Base-by-base conservation (phyloP, 1,284 basidiomycete species). In the Boletus sp. region DNA sequence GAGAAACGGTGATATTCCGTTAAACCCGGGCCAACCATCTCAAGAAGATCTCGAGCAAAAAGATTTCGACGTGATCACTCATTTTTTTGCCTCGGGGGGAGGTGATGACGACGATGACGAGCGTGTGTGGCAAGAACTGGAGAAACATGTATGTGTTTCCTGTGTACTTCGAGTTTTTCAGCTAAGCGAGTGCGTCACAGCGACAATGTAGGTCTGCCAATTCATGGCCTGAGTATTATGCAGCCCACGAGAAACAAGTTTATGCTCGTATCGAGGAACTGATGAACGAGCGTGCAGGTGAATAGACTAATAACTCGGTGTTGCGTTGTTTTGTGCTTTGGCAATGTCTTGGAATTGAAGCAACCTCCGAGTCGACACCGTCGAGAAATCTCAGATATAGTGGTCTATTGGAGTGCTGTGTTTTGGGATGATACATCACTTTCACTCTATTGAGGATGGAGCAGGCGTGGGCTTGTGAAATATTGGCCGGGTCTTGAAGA, bases 401-500 rank as follows among this genome's bases (percentile, higher is more conserved):
- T 41, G 30, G 20, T 59, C 53, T 64, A 63, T 55, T 55, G 23
- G 30, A 46, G 30, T 36, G 42, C 29, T 34, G 25, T 27, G 10
- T 41, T 33, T 51, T 43, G 43, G 27, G 48, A 46, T 25, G 41
- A 34, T 51, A 54, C 27, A 47, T 41, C 33, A 5, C 37, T 27
- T 44, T 64, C 53, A 66, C 48, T 66, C 53, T 35, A 65, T 57
- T 45, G 49, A 45, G 35, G 57, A 48, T 35, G 48, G 25, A 23
- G 25, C 20, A 27, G 58, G 54, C 67, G 59, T 32, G 57, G 70
- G 50, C 62, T 69, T 54, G 73, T 65, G 62, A 38, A 61, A 61
- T 60, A 65, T 62, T 26, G 59, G 59, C 19, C 51, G 62, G 46
- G 58, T 74, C 66, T 90, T 90, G 74, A 90, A 90, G 69, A 90